Conservation (phyloP, 441 rosid species). For the Populus hybrid region DNA sequence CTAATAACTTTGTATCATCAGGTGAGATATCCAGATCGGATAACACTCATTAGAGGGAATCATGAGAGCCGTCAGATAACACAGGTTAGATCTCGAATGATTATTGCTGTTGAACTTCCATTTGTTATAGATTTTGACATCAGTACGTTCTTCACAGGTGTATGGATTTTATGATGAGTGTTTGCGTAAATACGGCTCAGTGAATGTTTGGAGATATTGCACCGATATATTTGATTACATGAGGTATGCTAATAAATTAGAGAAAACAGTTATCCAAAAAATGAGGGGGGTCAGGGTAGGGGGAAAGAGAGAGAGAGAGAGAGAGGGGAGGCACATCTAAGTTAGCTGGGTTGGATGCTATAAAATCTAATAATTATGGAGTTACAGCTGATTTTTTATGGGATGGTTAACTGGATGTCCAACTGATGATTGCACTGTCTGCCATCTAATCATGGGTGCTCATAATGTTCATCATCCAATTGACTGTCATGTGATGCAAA, state of each 20-base stretch:
- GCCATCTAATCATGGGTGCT: neutral
- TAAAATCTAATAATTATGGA: neutral
- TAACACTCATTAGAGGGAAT: slow-evolving; percentile 90
- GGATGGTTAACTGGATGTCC: neutral
- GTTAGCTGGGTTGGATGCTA: neutral
- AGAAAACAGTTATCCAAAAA: neutral
- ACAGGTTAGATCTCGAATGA: slow-evolving; percentile 50
- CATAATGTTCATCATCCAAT: neutral
- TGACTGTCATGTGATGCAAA: neutral
- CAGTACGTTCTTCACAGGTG: slow-evolving; percentile 50
- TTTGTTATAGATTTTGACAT: slow-evolving; percentile 23
- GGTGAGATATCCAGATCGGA: slow-evolving; percentile 95
- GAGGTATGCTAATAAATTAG: slow-evolving; percentile 45
- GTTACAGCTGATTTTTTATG: slow-evolving; percentile 1
- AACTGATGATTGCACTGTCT: neutral
- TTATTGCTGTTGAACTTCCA: neutral
- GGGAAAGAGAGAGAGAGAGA: neutral
- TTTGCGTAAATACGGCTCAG: slow-evolving; percentile 87
- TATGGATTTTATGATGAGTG: slow-evolving; percentile 96
- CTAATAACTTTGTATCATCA: slow-evolving; percentile 25
- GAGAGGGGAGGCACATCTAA: neutral
- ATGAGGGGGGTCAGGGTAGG: neutral
- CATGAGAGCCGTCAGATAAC: slow-evolving; percentile 97
- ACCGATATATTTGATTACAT: slow-evolving; percentile 93
- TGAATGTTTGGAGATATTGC: slow-evolving; percentile 97